Base-by-base conservation (phyloP, 768 basidiomycete species). In the Calocybe cyanea region DNA sequence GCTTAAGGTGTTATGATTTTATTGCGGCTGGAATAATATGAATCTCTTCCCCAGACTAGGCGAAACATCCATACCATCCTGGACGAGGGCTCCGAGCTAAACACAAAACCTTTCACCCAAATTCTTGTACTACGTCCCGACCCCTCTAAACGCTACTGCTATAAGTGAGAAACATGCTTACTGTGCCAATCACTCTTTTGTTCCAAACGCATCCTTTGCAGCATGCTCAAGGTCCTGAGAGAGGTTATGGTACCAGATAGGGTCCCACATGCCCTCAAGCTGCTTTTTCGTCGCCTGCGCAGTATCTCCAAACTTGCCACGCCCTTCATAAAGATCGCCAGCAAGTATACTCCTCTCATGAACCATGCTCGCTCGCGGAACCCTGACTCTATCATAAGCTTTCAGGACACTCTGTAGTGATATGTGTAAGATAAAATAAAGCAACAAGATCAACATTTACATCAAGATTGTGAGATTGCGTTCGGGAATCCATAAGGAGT, bases 221-320 rank as follows among this genome's bases (percentile, higher is more conserved):
- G 71, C 70, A 4, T 43, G 46, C 10, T 59, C 52, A 2, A 78
- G 55, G 48, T 79, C 74, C 43, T 54, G 56, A 18, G 62, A 59
- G 24, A 75, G 54, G 41, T 78, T 71, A 55, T 80, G 66, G 32
- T 68, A 60, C 76, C 75, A 81, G 11, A 82, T 67, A 9, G 68
- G 66, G 30, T 65, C 67, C 73, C 71, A 80, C 23, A 70, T 65
- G 10, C 62, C 70, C 3, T 49, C 38, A 17, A 78, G 41, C 31
- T 68, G 64, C 1, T 63, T 47, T 17, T 57, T 55, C 21, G 73
- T 64, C 4, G 64, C 60, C 40, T 63, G 56, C 7, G 54, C 43
- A 2, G 54, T 49, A 19, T 57, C 63, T 2, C 67, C 64, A 32
- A 62, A 59, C 24, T 59, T 55, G 1, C 67, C 71, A 46, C 61